Evolutionary conservation across 2,329 filamentous ascomycete genomes (phyloP).

Genomic region (Aulographum hederae): DNA sequence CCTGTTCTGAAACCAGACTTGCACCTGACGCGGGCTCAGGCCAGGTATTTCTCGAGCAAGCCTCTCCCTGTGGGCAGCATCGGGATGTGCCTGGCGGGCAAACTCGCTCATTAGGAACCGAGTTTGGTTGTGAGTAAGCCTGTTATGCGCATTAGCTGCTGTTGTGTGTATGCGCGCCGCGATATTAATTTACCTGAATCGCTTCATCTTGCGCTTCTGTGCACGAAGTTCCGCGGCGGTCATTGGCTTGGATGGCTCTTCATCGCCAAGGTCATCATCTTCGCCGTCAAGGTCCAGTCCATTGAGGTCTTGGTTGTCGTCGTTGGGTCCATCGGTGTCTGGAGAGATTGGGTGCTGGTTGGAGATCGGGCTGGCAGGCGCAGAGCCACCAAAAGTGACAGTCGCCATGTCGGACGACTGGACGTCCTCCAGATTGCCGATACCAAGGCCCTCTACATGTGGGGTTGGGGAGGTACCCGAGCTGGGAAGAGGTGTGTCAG

Average conservation of each 20-base stretch:
- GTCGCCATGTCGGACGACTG: conserved; percentile 16
- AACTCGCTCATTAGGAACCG: conserved; percentile 96
- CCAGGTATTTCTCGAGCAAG: conserved; percentile 82
- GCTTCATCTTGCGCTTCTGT: conserved; percentile 45
- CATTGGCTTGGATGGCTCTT: conserved; percentile 14
- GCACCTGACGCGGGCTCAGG: conserved; percentile 77
- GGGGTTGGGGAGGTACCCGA: conserved; percentile 3
- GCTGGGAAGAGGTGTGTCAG: conserved; percentile 8
- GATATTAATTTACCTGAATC: conserved; percentile 43
- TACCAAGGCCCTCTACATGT: conserved; percentile 10
- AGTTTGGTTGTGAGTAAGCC: conserved; percentile 92
- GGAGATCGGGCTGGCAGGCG: conserved; percentile 26
- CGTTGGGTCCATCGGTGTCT: conserved; percentile 19
- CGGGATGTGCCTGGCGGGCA: conserved; percentile 81
- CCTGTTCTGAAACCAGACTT: conserved; percentile 98
- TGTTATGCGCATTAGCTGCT: conserved; percentile 21
- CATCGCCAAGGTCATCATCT: conserved; percentile 10
- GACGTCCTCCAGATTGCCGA: conserved; percentile 16
- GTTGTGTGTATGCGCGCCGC: conserved; percentile 1
- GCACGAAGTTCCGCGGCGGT: conserved; percentile 29
- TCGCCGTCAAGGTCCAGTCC: conserved; percentile 13
- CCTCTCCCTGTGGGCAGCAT: conserved; percentile 75
- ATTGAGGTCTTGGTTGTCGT: conserved; percentile 18
- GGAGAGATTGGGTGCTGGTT: conserved; percentile 25
- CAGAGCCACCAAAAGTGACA: conserved; percentile 22